Evolutionary conservation across 2,329 filamentous ascomycete genomes (phyloP), one percentile per base, ranked within the genome.

Genomic region (Colletotrichum navitas): DNA sequence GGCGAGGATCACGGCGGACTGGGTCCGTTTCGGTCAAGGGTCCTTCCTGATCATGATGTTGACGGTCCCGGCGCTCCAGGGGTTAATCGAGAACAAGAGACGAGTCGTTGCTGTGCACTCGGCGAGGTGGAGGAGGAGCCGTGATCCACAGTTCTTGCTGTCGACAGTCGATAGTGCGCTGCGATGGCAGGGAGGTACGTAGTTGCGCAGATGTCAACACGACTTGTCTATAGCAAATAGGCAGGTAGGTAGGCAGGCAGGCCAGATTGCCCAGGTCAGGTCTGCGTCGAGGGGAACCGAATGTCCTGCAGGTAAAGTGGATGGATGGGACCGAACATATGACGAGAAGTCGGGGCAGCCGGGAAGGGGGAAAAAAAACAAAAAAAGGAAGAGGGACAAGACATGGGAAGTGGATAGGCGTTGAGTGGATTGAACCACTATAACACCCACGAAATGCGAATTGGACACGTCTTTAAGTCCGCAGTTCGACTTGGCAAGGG

Each of bases 41-140:
- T 68, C 41, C 68, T 68, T 68, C 68, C 64, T 71, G 41, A 49
- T 60, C 68, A 63, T 55, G 58, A 68, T 63, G 68, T 68, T 54
- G 64, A 71, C 55, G 56, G n/a, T 58, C 43, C 58, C 34, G 64
- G 63, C 5, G 39, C 32, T 51, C 51, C 39, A 39, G 58, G 43
- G 56, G 68, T 60, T 60, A 47, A 58, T 61, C 43, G 64, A n/a
- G 34, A 63, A 51, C 39, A 56, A 55, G 29, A 45, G 32, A 29
- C 18, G 61, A 54, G 49, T 49, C 49, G 61, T 43, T 52, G 49
- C 36, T 43, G 24, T 63, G 61, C 49, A 51, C 16, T 63, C 26
- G 24, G 26, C 34, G 36, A 52, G 26, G 49, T 43, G 36, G 52
- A 41, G 34, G 49, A 21, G 49, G 49, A 34, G 34, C 21, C 49